Evolutionary conservation across 345 rosid genomes (phyloP).

Genomic region (Anacardium occidentale): DNA sequence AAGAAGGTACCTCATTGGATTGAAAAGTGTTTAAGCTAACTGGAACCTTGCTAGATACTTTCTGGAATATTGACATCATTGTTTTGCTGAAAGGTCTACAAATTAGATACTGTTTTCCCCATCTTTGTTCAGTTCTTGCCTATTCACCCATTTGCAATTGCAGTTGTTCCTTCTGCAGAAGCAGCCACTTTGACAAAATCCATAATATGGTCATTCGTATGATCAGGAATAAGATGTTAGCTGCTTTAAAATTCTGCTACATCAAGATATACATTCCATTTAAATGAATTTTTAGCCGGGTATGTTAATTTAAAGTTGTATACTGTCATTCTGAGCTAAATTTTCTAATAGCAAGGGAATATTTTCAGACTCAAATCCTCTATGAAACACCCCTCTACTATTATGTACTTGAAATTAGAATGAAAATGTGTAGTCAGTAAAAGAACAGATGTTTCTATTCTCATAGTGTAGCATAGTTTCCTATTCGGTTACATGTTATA

Average conservation of each 20-base stretch:
- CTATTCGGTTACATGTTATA: neutral
- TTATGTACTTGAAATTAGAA: too few relatives aligned
- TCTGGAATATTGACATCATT: neutral
- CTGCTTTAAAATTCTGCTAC: neutral
- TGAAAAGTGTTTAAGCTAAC: neutral
- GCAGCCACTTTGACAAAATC: neutral
- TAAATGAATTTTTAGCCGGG: too few relatives aligned
- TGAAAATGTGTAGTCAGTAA: too few relatives aligned
- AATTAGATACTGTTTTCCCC: neutral
- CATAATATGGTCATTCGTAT: neutral
- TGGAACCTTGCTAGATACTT: neutral
- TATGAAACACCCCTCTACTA: too few relatives aligned
- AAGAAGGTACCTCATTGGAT: slow-evolving; percentile 15
- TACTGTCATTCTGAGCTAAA: neutral
- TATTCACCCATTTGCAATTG: neutral
- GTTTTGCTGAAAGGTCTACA: neutral
- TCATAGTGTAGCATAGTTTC: too few relatives aligned
- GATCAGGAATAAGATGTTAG: neutral
- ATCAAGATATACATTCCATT: too few relatives aligned
- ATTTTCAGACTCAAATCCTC: too few relatives aligned
- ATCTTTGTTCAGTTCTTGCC: neutral
- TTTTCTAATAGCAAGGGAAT: neutral
- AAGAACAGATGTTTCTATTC: too few relatives aligned
- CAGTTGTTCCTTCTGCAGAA: neutral
- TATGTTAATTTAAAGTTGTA: neutral